Conservation (phyloP, 306 rosid genomes). For the Casuarina glauca region DNA sequence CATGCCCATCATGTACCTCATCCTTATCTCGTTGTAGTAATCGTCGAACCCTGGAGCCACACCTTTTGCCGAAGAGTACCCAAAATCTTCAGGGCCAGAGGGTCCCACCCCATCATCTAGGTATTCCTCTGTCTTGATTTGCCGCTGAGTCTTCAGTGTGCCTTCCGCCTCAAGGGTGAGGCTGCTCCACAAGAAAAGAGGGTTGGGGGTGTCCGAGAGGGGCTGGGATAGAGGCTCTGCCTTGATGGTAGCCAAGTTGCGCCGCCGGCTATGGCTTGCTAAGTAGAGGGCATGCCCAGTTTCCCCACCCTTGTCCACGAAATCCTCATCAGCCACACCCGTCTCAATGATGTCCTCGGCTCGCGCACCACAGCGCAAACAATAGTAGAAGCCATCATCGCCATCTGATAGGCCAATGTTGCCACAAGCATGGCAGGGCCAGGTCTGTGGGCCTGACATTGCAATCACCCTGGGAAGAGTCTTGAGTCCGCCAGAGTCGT, state of each 20-base stretch:
- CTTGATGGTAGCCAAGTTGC: constrained; percentile 24
- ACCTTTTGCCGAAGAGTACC: constrained; percentile 15
- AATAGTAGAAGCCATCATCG: constrained; percentile 68
- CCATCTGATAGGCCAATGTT: constrained; percentile 46
- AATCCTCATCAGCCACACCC: constrained; percentile 62
- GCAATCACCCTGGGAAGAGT: background rate
- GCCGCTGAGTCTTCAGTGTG: background rate
- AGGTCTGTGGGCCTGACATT: constrained; percentile 40
- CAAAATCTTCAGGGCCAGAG: constrained; percentile 56
- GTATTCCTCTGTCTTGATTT: constrained; percentile 26
- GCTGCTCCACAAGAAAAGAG: constrained; percentile 39
- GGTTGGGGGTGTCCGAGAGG: constrained; percentile 29
- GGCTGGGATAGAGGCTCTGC: constrained; percentile 57
- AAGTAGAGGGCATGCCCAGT: constrained; percentile 50
- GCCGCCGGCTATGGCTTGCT: constrained; percentile 51
- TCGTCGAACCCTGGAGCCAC: constrained; percentile 42
- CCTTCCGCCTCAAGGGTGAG: constrained; percentile 40
- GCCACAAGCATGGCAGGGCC: constrained; percentile 56
- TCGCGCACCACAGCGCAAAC: constrained; percentile 55
- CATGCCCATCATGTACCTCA: constrained; percentile 70
- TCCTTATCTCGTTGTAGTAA: constrained; percentile 56
- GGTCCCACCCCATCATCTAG: constrained; percentile 38
- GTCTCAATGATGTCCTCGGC: constrained; percentile 60
- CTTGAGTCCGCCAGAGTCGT: too few species aligned
- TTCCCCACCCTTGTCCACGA: constrained; percentile 32